phyloP scores from a whole-genome alignment of 352 stramenopile species.

The Elongisporangium undulatum region DNA sequence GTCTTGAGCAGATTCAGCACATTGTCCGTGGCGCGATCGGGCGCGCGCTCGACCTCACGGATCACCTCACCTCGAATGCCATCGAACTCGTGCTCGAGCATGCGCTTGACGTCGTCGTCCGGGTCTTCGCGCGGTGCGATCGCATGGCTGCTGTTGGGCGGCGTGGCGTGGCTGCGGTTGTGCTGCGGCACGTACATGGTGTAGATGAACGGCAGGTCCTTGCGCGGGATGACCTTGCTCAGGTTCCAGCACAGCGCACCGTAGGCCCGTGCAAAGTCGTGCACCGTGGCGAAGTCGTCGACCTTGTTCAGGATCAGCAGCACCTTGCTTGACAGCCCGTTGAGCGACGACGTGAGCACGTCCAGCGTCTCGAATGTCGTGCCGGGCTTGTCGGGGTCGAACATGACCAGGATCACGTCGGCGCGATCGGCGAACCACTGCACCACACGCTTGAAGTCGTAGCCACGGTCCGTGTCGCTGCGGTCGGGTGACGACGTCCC shows the following conservation, averaged over 20 bases:
- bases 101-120: constrained; percentile 42
- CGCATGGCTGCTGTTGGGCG: constrained; percentile 1
- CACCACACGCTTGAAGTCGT: constrained; percentile 86
- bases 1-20: constrained; percentile 76
- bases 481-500: constrained; percentile 43
- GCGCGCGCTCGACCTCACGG: constrained; percentile 73
- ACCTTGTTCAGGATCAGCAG: constrained; percentile 88
- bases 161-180: constrained; percentile 21
- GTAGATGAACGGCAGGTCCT: constrained; percentile 87
- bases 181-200: constrained; percentile 86
- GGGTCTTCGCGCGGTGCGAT: constrained; percentile 1
- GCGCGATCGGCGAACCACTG: constrained; percentile 84
- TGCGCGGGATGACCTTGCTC: constrained; percentile 84
- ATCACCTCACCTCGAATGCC: constrained; percentile 81
- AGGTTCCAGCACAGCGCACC: constrained; percentile 87
- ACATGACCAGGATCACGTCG: constrained; percentile 88
- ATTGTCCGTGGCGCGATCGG: constrained; percentile 81
- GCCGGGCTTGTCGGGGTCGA: constrained; percentile 84
- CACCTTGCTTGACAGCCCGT: constrained; percentile 76
- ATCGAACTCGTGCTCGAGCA: constrained; percentile 86
- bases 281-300: constrained; percentile 82
- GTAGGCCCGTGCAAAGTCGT: constrained; percentile 85
- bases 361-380: constrained; percentile 88
- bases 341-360: constrained; percentile 74
- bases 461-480: constrained; percentile 72